Conservation (phyloP, 23 red algal species). For the Chondrus crispus region DNA sequence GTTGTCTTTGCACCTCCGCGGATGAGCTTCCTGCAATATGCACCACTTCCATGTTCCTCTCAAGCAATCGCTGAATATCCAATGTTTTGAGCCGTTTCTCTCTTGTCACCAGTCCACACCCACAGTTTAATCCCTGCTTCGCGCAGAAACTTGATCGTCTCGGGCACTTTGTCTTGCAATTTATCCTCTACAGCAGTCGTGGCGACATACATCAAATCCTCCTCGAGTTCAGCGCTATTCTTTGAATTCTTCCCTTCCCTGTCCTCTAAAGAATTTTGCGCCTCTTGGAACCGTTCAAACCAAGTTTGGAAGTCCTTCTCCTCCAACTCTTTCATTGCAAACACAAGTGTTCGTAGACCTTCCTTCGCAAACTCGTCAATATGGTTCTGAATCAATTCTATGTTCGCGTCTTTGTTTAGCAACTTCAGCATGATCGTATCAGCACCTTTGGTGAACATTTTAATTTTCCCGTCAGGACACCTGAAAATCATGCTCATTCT, state of each 20-base stretch:
- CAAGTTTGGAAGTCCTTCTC: slow-evolving; percentile 63
- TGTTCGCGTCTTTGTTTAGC: slow-evolving; percentile 40
- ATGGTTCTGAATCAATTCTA: slow-evolving; percentile 62
- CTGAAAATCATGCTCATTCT: slow-evolving; percentile 84
- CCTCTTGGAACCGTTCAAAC: slow-evolving; percentile 64
- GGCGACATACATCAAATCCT: slow-evolving; percentile 65
- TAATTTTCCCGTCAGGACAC: slow-evolving; percentile 68
- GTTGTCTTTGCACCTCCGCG: slow-evolving; percentile 16
- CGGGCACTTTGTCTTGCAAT: slow-evolving; percentile 69
- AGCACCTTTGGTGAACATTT: slow-evolving; percentile 82
- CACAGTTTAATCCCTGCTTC: slow-evolving; percentile 84
- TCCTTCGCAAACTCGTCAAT: slow-evolving; percentile 92
- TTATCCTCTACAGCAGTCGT: slow-evolving; percentile 88
- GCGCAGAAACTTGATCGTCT: slow-evolving; percentile 87
- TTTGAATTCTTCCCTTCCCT: slow-evolving; percentile 42
- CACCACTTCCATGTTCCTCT: slow-evolving; percentile 70
- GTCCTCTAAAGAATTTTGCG: slow-evolving; percentile 57
- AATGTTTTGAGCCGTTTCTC: slow-evolving; percentile 92
- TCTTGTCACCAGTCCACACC: slow-evolving; percentile 93
- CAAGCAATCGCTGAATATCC: slow-evolving; percentile 78
- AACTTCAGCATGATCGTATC: slow-evolving; percentile 88
- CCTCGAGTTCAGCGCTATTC: slow-evolving; percentile 67
- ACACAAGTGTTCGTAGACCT: slow-evolving; percentile 85
- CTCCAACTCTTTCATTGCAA: slow-evolving; percentile 62
- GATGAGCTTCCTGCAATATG: slow-evolving; percentile 59